Conservation (phyloP, 2,329 filamentous ascomycete genomes). For the Talaromyces piceae region DNA sequence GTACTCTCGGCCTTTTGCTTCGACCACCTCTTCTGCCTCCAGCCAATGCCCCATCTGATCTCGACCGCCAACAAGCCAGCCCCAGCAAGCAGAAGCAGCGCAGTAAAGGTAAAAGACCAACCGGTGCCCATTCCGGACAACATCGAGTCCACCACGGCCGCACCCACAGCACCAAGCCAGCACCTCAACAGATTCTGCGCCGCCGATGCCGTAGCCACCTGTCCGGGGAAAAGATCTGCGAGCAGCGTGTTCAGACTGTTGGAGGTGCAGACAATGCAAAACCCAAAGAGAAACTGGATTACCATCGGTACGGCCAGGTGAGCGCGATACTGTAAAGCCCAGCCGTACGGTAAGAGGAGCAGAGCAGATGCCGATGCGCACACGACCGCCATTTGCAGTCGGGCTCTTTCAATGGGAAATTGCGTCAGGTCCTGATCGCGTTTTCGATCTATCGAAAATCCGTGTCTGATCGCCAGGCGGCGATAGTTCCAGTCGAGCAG, state of each 20-base stretch:
- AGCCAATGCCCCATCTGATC: slow-evolving; percentile 20
- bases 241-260: slow-evolving; percentile 39
- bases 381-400: slow-evolving; percentile 27
- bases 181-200: slow-evolving; percentile 32
- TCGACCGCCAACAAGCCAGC: slow-evolving; percentile 24
- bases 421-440: slow-evolving; percentile 45
- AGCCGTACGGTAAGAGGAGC: slow-evolving; percentile 29
- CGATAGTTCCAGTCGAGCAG: slow-evolving; percentile 67
- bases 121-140: slow-evolving; percentile 27
- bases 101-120: slow-evolving; percentile 33
- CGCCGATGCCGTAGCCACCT: slow-evolving; percentile 27
- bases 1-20: background rate
- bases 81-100: slow-evolving; percentile 26
- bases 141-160: slow-evolving; percentile 29
- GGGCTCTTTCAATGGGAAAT: slow-evolving; percentile 44
- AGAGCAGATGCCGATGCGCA: slow-evolving; percentile 20
- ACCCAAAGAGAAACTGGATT: slow-evolving; percentile 27
- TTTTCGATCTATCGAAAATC: slow-evolving; percentile 54
- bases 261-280: slow-evolving; percentile 26
- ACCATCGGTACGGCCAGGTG: slow-evolving; percentile 27
- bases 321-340: slow-evolving; percentile 28
- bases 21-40: slow-evolving; percentile 17
- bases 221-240: slow-evolving; percentile 32
- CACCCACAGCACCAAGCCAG: slow-evolving; percentile 27
- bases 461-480: slow-evolving; percentile 54